A percentile compares a stretch with the other conserved stretches of the same genome.
These are phyloP conservation scores for Sporothrix pseudoabietina DNA, from an alignment of 2,329 filamentous ascomycete species.

Conservation along the genomic window DNA sequence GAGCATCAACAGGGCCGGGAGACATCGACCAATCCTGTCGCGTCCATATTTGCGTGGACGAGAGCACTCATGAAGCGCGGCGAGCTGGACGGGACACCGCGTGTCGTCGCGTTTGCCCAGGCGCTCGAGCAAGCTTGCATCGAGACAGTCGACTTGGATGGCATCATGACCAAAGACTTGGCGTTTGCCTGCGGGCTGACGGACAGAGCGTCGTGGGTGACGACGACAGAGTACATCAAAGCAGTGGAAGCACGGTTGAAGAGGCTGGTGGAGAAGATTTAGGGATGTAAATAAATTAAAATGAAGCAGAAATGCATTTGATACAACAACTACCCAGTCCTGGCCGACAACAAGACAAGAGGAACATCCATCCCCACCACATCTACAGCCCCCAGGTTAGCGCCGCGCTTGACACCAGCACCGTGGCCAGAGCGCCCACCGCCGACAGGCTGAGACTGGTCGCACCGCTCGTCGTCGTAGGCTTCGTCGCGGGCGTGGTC, in stretches of 20 bases:
- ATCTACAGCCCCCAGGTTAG: slow-evolving; percentile 8
- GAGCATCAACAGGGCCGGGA: slow-evolving; percentile 97
- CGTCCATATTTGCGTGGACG: slow-evolving; percentile 98
- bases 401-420: neutral
- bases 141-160: slow-evolving; percentile 89
- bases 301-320: neutral
- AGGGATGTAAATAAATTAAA: neutral
- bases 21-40: slow-evolving; percentile 98
- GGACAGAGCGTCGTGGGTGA: slow-evolving; percentile 80
- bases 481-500: slow-evolving; percentile 7
- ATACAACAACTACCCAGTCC: slow-evolving; percentile 12
- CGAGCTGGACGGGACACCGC: slow-evolving; percentile 85
- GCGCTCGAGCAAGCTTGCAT: slow-evolving; percentile 88
- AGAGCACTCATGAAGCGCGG: slow-evolving; percentile 90
- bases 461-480: slow-evolving; percentile 5
- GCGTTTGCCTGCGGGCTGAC: slow-evolving; percentile 92
- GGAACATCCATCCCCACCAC: neutral
- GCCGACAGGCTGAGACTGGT: neutral
- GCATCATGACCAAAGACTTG: slow-evolving; percentile 98
- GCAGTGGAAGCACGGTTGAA: slow-evolving; percentile 67
- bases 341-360: neutral
- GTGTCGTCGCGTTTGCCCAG: slow-evolving; percentile 88
- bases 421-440: neutral
- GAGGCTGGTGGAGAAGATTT: neutral
- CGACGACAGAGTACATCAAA: slow-evolving; percentile 85